phyloP scores from a whole-genome alignment of 305 asterid species.

The Solanum chacoense region DNA sequence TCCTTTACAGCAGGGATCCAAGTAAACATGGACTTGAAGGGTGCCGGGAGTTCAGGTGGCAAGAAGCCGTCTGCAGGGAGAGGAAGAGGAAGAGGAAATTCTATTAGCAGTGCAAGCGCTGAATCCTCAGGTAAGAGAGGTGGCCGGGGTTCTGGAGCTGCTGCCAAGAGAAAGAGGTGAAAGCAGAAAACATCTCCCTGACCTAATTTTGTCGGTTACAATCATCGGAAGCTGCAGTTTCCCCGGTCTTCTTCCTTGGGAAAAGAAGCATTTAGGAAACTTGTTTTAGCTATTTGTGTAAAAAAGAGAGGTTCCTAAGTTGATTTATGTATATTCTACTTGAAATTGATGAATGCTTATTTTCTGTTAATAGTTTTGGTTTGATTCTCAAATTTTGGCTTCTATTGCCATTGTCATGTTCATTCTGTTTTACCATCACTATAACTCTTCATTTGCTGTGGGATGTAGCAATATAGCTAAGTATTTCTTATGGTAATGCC shows the following conservation, averaged over 20 bases:
- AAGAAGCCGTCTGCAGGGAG: constrained; percentile 50
- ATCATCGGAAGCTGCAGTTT: not conserved
- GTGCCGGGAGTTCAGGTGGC: constrained; percentile 41
- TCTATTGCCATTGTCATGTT: not conserved
- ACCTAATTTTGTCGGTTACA: not conserved
- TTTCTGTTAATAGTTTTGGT: not conserved
- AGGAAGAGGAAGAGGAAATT: constrained; percentile 31
- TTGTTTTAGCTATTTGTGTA: not conserved
- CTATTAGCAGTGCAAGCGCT: constrained; percentile 16
- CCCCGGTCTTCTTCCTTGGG: not conserved
- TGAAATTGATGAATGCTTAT: not conserved
- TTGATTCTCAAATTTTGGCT: not conserved
- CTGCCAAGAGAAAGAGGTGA: constrained; percentile 77
- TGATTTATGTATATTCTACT: not conserved
- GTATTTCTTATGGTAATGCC: not conserved
- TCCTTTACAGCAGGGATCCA: constrained; percentile 37
- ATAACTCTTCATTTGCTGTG: not conserved
- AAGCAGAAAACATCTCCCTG: not conserved
- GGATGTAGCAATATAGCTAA: not conserved
- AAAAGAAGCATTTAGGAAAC: not conserved
- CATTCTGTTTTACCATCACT: not conserved
- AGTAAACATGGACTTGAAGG: constrained; percentile 71
- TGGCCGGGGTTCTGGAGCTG: constrained; percentile 32
- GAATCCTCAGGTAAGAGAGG: constrained; percentile 37
- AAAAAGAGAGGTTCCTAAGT: not conserved